Evolutionary conservation across 345 rosid genomes (phyloP).

Genomic region (Citrus medica): DNA sequence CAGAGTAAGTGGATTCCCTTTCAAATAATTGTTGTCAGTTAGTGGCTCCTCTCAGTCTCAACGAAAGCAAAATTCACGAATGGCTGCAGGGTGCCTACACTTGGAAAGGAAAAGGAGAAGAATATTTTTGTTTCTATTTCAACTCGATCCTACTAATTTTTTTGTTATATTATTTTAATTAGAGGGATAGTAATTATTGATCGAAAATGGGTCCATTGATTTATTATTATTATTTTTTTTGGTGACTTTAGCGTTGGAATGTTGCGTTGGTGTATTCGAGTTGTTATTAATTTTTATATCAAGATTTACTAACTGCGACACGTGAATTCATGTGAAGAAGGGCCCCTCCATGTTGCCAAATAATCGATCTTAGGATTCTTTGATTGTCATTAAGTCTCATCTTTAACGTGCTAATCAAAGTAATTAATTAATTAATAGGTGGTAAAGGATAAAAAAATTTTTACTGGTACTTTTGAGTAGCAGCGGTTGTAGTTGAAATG

Average conservation of each 20-base stretch:
- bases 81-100: constrained; percentile 21
- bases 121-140: constrained; percentile 16
- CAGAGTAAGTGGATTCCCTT: constrained; percentile 36
- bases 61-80: constrained; percentile 12
- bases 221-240: too few relatives aligned
- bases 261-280: background rate
- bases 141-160: background rate
- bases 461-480: background rate
- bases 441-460: background rate
- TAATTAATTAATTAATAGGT: background rate
- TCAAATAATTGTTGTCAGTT: constrained; percentile 18
- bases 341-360: constrained; percentile 39
- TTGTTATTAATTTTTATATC: constrained; percentile 20
- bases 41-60: constrained; percentile 18
- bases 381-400: constrained; percentile 5
- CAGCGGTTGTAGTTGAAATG: background rate
- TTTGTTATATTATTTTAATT: background rate
- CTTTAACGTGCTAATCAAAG: background rate
- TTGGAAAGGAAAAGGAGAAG: constrained; percentile 25
- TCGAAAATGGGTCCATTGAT: constrained; percentile 22
- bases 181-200: constrained; percentile 25
- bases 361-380: constrained; percentile 8
- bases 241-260: constrained; percentile 26
- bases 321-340: constrained; percentile 63
- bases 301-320: constrained; percentile 30